Conservation (phyloP, 257 asterid genomes). For the Penstemon davidsonii region DNA sequence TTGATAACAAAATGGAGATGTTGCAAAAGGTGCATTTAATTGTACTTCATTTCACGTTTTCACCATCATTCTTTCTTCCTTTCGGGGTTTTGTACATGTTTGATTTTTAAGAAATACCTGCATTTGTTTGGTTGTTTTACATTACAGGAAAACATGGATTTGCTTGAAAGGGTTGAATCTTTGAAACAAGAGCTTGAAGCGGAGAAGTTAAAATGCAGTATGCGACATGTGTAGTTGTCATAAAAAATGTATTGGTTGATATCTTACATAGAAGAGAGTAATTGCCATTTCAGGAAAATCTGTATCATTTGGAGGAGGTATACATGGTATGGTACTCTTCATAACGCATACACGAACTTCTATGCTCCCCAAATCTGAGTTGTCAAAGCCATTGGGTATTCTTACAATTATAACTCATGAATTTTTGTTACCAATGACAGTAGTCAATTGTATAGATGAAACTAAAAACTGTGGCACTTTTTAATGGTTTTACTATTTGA, state of each 20-base stretch:
- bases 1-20: conserved; percentile 51
- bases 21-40: conserved; percentile 64
- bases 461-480: too few relatives aligned
- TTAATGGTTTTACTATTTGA: too few relatives aligned
- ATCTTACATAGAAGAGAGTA: not conserved
- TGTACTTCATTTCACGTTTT: conserved; percentile 1
- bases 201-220: conserved; percentile 67
- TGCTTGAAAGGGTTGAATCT: conserved; percentile 71
- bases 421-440: not conserved
- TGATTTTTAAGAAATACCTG: not conserved
- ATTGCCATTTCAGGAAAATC: not conserved
- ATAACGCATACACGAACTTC: not conserved
- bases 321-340: too few relatives aligned
- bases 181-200: conserved; percentile 87
- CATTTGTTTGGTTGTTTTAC: conserved; percentile 13
- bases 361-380: not conserved
- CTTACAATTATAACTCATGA: not conserved
- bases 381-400: not conserved
- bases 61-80: not conserved
- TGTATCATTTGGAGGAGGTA: too few relatives aligned
- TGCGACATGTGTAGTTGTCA: conserved; percentile 31
- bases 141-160: conserved; percentile 77
- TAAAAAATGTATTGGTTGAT: not conserved
- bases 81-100: not conserved
- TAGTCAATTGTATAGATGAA: not conserved